Conservation (phyloP, 148 eudicot species). For the Chenopodium quinoa region DNA sequence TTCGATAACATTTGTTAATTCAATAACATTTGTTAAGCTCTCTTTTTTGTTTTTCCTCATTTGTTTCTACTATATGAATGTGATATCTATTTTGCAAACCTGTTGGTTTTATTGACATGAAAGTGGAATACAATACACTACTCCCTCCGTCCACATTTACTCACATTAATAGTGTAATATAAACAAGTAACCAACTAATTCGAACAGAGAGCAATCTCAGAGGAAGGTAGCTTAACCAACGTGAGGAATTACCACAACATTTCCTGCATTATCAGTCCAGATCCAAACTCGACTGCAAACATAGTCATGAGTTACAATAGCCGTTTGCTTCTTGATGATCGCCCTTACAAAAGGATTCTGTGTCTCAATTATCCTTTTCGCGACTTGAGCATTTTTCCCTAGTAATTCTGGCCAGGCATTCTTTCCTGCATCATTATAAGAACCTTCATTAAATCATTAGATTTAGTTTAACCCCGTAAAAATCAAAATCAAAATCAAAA, state of each 20-base stretch:
- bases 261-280: slow-evolving; percentile 1
- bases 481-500: too few species aligned
- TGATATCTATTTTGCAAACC: neutral
- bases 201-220: neutral
- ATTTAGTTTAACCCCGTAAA: too few species aligned
- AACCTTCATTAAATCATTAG: neutral
- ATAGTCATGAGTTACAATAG: slow-evolving; percentile 8
- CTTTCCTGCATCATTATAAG: slow-evolving; percentile 18
- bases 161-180: neutral
- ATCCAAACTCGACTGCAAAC: slow-evolving; percentile 20
- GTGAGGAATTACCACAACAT: neutral
- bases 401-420: slow-evolving; percentile 22
- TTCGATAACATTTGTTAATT: neutral
- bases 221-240: slow-evolving; percentile 4
- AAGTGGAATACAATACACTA: neutral
- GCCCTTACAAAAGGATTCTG: slow-evolving; percentile 3
- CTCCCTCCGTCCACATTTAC: neutral
- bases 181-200: neutral
- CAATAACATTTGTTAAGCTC: neutral
- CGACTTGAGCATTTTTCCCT: slow-evolving; percentile 8
- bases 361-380: slow-evolving; percentile 1
- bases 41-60: too few species aligned
- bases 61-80: neutral
- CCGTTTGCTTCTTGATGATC: neutral
- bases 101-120: neutral